Conservation (phyloP, 179 eudicot species). For the Vitellaria paradoxa region DNA sequence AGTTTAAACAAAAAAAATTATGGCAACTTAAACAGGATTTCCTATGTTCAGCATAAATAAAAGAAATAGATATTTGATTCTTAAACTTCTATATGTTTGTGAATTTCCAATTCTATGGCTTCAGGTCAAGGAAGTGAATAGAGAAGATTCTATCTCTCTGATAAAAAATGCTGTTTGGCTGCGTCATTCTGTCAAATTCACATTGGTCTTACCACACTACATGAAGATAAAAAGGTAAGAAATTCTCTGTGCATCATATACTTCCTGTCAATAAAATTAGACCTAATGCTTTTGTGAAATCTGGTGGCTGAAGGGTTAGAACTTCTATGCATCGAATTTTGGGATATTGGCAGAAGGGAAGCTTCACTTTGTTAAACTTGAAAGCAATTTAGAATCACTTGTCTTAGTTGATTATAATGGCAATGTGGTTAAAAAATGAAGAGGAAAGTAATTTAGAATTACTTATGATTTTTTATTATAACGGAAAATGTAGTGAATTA, state of each 20-base stretch:
- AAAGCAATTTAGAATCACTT: no score
- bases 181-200: slow-evolving; percentile 65
- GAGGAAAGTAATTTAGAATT: no score
- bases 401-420: no score
- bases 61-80: background rate
- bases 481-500: no score
- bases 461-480: no score
- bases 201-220: slow-evolving; percentile 67
- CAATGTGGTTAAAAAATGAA: no score
- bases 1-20: no score
- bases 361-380: background rate
- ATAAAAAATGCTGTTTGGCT: slow-evolving; percentile 75
- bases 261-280: no score
- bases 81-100: background rate
- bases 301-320: background rate
- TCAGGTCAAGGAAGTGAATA: slow-evolving; percentile 67
- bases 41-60: background rate
- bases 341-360: background rate
- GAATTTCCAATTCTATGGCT: background rate
- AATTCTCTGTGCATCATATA: background rate
- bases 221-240: slow-evolving; percentile 66
- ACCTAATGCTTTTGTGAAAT: background rate
- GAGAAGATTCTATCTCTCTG: slow-evolving; percentile 60
- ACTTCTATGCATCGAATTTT: background rate
- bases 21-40: no score